Evolutionary conservation across 2,329 filamentous ascomycete genomes (phyloP), one percentile per base, ranked within the genome.

Genomic region (Coniella lustricola): DNA sequence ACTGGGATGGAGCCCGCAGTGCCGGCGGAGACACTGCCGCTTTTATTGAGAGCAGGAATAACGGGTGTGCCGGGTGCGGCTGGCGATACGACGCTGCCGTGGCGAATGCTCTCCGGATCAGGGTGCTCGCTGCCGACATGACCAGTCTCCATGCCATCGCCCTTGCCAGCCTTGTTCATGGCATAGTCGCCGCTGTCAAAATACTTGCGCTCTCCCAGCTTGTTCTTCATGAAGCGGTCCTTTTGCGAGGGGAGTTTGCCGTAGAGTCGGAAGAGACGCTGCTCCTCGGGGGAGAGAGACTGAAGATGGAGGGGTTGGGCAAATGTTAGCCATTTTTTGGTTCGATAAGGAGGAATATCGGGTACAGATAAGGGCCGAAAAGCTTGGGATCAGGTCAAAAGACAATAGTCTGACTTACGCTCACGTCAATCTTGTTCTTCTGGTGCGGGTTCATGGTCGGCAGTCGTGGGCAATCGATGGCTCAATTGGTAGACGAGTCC

Each of bases 341-440:
- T n/a, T 20, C 12, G 35, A 5, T 29, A 16, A 14, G 20, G 20
- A 18, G 31, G 32, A 31, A n/a, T n/a, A n/a, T n/a, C n/a, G n/a
- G 21, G 16, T 20, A 21, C 29, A 47, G 13, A 10, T 4, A 33
- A 10, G 40, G 16, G 17, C 18, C 12, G 31, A 32, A 16, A 31
- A 32, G 3, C 32, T 14, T 7, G 21, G 7, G 14, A 16, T 25
- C 29, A n/a, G 16, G n/a, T n/a, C n/a, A n/a, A n/a, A 39, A 41
- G 46, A 34, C 48, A 47, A 21, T 8, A 2, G 49, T 49, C 40
- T 36, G 39, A 79, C 87, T 74, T 74, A 96, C 93, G 76, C 80
- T 90, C 71, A 96, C 79, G 71, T 98, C 93, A 62, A 97, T 79
- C 77, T 98, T 97, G 79, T 96, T 96, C 79, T 95, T 90, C 77